Evolutionary conservation across 495 filamentous ascomycete species (phyloP).

Genomic region (Amphirosellinia nigrospora): DNA sequence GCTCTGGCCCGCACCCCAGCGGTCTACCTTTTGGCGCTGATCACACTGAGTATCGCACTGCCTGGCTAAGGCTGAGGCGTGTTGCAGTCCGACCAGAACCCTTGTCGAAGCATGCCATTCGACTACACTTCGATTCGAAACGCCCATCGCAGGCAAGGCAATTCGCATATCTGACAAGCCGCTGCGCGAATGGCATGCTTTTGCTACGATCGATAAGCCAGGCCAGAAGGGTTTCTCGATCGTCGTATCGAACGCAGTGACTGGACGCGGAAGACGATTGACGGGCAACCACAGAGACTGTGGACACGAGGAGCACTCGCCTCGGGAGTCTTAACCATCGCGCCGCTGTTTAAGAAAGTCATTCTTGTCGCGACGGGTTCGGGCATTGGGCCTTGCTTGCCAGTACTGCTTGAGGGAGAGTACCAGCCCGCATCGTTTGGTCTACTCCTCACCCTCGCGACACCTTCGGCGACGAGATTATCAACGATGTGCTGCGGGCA

Average conservation of each 20-base stretch:
- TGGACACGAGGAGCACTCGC: slow-evolving; percentile 59
- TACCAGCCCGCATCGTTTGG: slow-evolving; percentile 47
- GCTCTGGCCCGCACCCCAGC: slow-evolving; percentile 53
- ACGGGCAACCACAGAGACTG: slow-evolving; percentile 56
- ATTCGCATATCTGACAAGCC: slow-evolving; percentile 59
- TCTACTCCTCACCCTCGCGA: slow-evolving; percentile 45
- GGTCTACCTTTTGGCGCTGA: slow-evolving; percentile 62
- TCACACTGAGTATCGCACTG: slow-evolving; percentile 59
- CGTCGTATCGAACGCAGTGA: slow-evolving; percentile 71
- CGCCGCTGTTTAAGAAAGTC: slow-evolving; percentile 65
- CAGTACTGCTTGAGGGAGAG: slow-evolving; percentile 40
- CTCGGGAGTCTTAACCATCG: slow-evolving; percentile 67
- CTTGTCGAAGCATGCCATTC: slow-evolving; percentile 65
- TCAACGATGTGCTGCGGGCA: slow-evolving; percentile 41
- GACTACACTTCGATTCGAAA: slow-evolving; percentile 64
- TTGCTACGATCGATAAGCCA: slow-evolving; percentile 65
- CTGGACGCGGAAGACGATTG: slow-evolving; percentile 66
- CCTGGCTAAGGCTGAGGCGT: slow-evolving; percentile 66
- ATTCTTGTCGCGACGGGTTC: slow-evolving; percentile 74
- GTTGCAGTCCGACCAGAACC: slow-evolving; percentile 59
- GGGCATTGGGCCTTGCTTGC: slow-evolving; percentile 68
- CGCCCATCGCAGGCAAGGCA: slow-evolving; percentile 52
- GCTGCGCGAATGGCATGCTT: slow-evolving; percentile 73
- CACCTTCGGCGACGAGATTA: slow-evolving; percentile 47
- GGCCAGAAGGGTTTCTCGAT: slow-evolving; percentile 60